Evolutionary conservation across 768 basidiomycete species (phyloP).

Genomic region (Podaxis sp.): DNA sequence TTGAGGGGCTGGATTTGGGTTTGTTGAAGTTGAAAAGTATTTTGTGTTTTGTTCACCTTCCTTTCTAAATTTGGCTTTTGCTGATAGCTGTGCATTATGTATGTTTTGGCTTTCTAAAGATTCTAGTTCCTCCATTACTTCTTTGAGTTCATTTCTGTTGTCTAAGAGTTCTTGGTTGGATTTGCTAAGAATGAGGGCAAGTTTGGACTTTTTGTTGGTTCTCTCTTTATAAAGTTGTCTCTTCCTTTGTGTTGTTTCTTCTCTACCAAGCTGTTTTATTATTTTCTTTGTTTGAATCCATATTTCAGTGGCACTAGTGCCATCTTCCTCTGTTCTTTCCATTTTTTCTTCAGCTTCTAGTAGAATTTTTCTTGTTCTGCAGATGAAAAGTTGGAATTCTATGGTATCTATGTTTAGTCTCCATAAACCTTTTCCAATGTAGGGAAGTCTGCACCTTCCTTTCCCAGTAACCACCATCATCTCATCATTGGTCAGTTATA

Average conservation of each 20-base stretch:
- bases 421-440: slow-evolving; percentile 36
- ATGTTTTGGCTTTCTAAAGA: not conserved
- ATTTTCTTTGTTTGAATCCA: not conserved
- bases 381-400: slow-evolving; percentile 14
- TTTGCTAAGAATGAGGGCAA: not conserved
- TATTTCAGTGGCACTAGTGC: not conserved
- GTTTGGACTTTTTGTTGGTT: not conserved
- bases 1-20: not conserved
- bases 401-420: slow-evolving; percentile 20
- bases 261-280: not conserved
- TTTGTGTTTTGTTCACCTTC: not conserved
- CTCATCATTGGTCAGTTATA: too few relatives aligned
- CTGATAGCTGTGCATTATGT: not conserved
- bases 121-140: not conserved
- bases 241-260: not conserved
- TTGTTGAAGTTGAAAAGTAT: not conserved
- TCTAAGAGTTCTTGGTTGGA: not conserved
- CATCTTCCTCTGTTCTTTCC: not conserved
- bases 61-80: not conserved
- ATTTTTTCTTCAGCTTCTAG: not conserved
- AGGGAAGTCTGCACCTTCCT: too few relatives aligned
- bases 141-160: not conserved
- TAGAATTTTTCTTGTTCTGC: not conserved
- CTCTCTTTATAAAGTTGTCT: not conserved
- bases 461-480: too few relatives aligned